Percentiles rank a stretch among this genome's conserved stretches.
Evolutionary conservation across 371 early-diverging fungal genomes (phyloP).

Genomic region (Lichtheimia corymbifera): DNA sequence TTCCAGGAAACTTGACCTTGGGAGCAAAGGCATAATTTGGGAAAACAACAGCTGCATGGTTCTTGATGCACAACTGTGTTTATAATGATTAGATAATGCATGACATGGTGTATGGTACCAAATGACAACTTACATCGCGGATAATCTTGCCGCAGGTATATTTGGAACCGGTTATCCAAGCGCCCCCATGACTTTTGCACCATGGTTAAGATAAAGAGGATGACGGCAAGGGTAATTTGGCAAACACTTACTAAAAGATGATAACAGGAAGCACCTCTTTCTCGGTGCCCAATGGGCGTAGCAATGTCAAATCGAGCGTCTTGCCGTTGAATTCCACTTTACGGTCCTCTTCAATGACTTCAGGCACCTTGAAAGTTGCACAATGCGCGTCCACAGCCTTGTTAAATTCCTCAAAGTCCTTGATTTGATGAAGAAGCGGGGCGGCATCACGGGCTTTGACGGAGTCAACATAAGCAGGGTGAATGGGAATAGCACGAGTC

Average conservation of each 20-base stretch:
- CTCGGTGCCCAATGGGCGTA: slow-evolving; percentile 20
- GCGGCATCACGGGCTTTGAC: slow-evolving; percentile 1
- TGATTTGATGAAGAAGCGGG: not conserved
- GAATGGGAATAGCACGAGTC: slow-evolving; percentile 7
- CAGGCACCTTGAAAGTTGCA: not conserved
- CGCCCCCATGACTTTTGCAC: slow-evolving; percentile 22
- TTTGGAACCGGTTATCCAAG: slow-evolving; percentile 20
- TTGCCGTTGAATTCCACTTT: slow-evolving; percentile 1
- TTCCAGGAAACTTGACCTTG: slow-evolving; percentile 27
- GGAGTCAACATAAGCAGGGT: slow-evolving; percentile 10
- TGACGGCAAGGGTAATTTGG: not conserved
- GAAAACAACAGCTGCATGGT: slow-evolving; percentile 20
- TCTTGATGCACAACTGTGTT: slow-evolving; percentile 7
- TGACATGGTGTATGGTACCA: not conserved
- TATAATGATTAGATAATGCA: not conserved
- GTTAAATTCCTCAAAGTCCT: slow-evolving; percentile 2
- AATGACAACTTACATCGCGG: slow-evolving; percentile 12
- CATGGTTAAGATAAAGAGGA: not conserved
- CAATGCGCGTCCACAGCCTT: not conserved
- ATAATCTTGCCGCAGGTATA: slow-evolving; percentile 15
- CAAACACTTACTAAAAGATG: slow-evolving; percentile 19
- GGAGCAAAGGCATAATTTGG: slow-evolving; percentile 27
- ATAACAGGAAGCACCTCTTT: slow-evolving; percentile 18
- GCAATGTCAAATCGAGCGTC: not conserved
- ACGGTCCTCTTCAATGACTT: slow-evolving; percentile 7